Evolutionary conservation across 805 yeast genomes (phyloP).

Genomic region (Blastobotrys mokoenaii): DNA sequence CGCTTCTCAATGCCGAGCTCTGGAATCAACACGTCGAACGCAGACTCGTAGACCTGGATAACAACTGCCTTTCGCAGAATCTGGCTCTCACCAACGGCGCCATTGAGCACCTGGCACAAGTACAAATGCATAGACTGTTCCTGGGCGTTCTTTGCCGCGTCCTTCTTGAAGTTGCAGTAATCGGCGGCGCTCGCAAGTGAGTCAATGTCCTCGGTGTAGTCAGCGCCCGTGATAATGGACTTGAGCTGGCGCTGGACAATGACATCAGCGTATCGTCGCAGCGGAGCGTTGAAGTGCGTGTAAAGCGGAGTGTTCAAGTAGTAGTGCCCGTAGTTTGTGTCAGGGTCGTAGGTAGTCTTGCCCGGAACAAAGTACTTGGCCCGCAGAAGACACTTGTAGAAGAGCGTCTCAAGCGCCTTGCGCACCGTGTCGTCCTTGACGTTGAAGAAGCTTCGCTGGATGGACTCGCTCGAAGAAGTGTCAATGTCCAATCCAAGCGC

Average conservation of each 20-base stretch:
- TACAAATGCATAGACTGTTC: conserved; percentile 88
- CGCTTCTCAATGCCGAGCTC: conserved; percentile 93
- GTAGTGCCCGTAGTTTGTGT: conserved; percentile 69
- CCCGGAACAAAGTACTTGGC: conserved; percentile 89
- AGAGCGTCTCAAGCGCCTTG: conserved; percentile 66
- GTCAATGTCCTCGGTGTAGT: conserved; percentile 31
- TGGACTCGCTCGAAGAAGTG: conserved; percentile 59
- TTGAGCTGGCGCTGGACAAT: conserved; percentile 90
- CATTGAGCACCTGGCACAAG: conserved; percentile 75
- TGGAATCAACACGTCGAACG: conserved; percentile 87
- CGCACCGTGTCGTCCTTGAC: conserved; percentile 57
- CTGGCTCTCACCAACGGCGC: conserved; percentile 57
- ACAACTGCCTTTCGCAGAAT: conserved; percentile 78
- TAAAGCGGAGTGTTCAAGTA: conserved; percentile 75
- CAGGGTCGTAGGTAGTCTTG: conserved; percentile 55
- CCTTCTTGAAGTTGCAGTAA: conserved; percentile 91
- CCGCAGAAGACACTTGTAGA: conserved; percentile 73
- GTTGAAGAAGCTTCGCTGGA: conserved; percentile 60
- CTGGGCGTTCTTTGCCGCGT: conserved; percentile 87
- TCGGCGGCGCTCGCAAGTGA: conserved; percentile 77
- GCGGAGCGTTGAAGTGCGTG: conserved; percentile 90
- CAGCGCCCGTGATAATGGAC: conserved; percentile 38
- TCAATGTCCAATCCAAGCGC: conserved; percentile 51
- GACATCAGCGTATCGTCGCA: conserved; percentile 85
- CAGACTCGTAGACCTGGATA: conserved; percentile 87